These are phyloP conservation scores for Volutella citrinella DNA, from an alignment of 2,329 filamentous ascomycete genomes.

Conservation along the genomic window DNA sequence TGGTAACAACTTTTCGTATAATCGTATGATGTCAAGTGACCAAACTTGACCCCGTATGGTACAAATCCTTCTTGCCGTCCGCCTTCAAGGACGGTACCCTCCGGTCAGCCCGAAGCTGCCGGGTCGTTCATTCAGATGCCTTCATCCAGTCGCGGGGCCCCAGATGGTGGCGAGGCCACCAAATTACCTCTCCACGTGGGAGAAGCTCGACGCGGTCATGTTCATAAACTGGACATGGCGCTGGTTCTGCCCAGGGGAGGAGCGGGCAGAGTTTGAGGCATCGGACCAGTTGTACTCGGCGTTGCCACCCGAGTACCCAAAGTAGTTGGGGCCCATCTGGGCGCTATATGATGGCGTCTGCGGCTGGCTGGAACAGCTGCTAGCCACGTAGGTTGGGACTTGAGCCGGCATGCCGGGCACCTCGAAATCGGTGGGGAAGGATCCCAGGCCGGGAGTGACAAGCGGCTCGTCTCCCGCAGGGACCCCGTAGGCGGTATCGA, in stretches of 20 bases:
- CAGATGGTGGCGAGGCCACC: too few relatives aligned
- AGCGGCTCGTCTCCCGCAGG: conserved; percentile 46
- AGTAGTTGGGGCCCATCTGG: conserved; percentile 42
- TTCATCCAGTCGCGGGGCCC: too few relatives aligned
- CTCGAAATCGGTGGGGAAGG: conserved; percentile 46
- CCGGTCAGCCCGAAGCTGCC: too few relatives aligned
- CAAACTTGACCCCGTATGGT: too few relatives aligned
- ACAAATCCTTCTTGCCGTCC: too few relatives aligned
- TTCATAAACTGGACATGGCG: conserved; percentile 34
- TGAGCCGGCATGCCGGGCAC: conserved; percentile 37
- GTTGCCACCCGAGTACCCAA: conserved; percentile 35
- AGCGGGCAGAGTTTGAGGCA: conserved; percentile 34
- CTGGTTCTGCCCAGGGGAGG: conserved; percentile 30
- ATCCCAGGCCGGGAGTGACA: conserved; percentile 44
- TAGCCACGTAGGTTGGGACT: conserved; percentile 44
- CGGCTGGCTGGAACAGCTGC: conserved; percentile 41
- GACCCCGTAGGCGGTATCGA: conserved; percentile 38
- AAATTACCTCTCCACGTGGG: conserved; percentile 20
- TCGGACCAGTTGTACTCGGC: conserved; percentile 53
- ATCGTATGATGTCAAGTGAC: too few relatives aligned
- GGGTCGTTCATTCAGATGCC: too few relatives aligned
- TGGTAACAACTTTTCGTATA: too few relatives aligned
- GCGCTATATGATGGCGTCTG: conserved; percentile 46
- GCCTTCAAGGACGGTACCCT: too few relatives aligned
- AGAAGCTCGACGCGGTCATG: conserved; percentile 31